Conservation (phyloP, 2,329 filamentous ascomycete genomes). For the Neopestalotiopsis sp. region DNA sequence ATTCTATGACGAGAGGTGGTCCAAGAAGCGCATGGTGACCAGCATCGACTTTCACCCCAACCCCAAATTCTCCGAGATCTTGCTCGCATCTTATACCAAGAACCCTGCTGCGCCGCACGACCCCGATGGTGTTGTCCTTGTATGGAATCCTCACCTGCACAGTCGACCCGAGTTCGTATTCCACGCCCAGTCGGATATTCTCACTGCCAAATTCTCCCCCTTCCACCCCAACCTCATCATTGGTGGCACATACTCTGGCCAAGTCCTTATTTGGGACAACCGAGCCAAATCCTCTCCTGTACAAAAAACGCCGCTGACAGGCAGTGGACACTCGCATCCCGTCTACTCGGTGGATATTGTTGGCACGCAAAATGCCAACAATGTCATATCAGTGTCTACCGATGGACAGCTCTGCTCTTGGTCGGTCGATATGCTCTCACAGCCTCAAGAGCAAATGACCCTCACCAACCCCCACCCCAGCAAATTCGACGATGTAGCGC, state of each 20-base stretch:
- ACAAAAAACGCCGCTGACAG: conserved; percentile 94
- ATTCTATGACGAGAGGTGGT: conserved; percentile 95
- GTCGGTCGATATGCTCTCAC: conserved; percentile 97
- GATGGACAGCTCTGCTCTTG: conserved; percentile 97
- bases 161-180: conserved; percentile 96
- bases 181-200: conserved; percentile 92
- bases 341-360: conserved; percentile 96
- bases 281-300: conserved; percentile 87
- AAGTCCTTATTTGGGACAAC: conserved; percentile 97
- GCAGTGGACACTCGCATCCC: conserved; percentile 93
- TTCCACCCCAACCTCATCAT: conserved; percentile 97
- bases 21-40: conserved; percentile 96
- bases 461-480: conserved; percentile 83
- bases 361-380: conserved; percentile 97
- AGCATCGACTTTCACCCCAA: conserved; percentile 95
- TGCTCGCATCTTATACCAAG: conserved; percentile 96
- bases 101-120: conserved; percentile 94
- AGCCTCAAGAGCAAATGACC: conserved; percentile 93
- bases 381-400: conserved; percentile 95
- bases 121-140: conserved; percentile 89
- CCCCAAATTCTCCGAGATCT: conserved; percentile 90
- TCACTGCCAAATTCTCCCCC: conserved; percentile 96
- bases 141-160: conserved; percentile 97
- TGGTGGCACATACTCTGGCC: conserved; percentile 94
- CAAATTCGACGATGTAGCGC: conserved; percentile 92